Evolutionary conservation across 2,329 filamentous ascomycete species (phyloP), one percentile per base, ranked within the genome.

Genomic region (Talaromyces sp.): DNA sequence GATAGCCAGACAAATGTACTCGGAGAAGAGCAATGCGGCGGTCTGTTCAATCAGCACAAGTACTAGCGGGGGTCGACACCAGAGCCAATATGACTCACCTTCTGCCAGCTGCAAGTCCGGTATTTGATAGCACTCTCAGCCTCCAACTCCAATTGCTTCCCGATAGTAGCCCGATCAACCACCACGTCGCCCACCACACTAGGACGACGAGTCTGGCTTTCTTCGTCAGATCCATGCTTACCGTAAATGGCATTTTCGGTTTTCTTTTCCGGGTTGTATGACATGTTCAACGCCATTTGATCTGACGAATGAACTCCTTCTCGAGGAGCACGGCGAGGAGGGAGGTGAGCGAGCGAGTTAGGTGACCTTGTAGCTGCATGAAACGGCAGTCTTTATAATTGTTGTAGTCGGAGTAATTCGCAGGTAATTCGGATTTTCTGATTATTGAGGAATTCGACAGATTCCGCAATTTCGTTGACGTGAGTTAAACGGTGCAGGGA

Each of bases 1-100:
- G 75, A 97, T 97, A 25, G 86, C 86, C 78, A 97, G 81, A 76
- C 92, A 96, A 67, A 97, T 97, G 77, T 97, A 97, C 82, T 97
- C 93, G 60, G 92, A 95, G 79, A 97, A 97, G 61, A 97, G 87
- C 70, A 97, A 78, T 1, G 90, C 92, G 0, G 93, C 92, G 62
- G 93, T 97, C 90, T 90, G 72, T 29, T 27, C 38, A 38, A 31
- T 59, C 56, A 59, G 22, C 17, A 40, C 67, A 56, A 8, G 11
- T 36, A 38, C 60, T 22, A 54, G 36, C 8, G 7, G 10, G 13
- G 11, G 34, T 8, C 34, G 3, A 11, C 34, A 13, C 34, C 13
- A 11, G 34, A 15, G 4, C 13, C 8, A 36, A 31, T 64, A 17
- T 19, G 31, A 72, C 78, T 63, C 69, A 89, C 88, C 84, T 97